Percentiles rank a stretch among this genome's conserved stretches.
Evolutionary conservation across 345 rosid genomes (phyloP).

Genomic region (Bruguiera sexangula): DNA sequence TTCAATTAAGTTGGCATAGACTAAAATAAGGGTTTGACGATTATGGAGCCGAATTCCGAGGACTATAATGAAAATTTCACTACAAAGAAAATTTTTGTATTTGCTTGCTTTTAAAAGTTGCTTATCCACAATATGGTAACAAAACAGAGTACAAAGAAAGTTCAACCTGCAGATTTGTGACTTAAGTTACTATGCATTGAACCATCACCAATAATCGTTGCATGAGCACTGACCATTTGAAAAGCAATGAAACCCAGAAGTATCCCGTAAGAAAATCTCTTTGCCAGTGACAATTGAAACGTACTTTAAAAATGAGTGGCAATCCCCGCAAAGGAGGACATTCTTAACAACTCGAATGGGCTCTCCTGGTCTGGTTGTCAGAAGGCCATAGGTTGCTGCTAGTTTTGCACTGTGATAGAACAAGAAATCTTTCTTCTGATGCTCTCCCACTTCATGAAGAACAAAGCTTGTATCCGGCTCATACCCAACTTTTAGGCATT

Average conservation of each 20-base stretch:
- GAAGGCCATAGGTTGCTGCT: constrained; percentile 71
- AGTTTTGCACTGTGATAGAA: constrained; percentile 88
- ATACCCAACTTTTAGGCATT: constrained; percentile 71
- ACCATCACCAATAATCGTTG: constrained; percentile 56
- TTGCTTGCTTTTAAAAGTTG: no score
- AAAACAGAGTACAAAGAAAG: no score
- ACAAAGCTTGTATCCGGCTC: constrained; percentile 77
- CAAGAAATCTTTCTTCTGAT: constrained; percentile 71
- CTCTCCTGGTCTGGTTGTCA: constrained; percentile 42
- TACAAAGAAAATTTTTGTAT: no score
- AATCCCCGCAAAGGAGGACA: constrained; percentile 73
- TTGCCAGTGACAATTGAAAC: constrained; percentile 53
- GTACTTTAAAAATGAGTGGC: constrained; percentile 65
- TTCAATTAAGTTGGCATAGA: no score
- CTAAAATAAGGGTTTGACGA: no score
- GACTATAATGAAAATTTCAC: no score
- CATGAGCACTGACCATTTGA: constrained; percentile 71
- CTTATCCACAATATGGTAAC: no score
- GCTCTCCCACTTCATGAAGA: constrained; percentile 88
- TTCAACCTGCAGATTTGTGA: not conserved
- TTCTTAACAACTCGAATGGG: constrained; percentile 64
- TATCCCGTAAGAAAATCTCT: constrained; percentile 63
- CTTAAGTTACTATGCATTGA: not conserved
- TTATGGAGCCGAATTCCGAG: no score
- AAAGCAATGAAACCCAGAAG: constrained; percentile 80